A percentile compares a stretch with the other conserved stretches of the same genome.
Evolutionary conservation across 208 protist species (phyloP).

Genomic region (Angomonas deanei): DNA sequence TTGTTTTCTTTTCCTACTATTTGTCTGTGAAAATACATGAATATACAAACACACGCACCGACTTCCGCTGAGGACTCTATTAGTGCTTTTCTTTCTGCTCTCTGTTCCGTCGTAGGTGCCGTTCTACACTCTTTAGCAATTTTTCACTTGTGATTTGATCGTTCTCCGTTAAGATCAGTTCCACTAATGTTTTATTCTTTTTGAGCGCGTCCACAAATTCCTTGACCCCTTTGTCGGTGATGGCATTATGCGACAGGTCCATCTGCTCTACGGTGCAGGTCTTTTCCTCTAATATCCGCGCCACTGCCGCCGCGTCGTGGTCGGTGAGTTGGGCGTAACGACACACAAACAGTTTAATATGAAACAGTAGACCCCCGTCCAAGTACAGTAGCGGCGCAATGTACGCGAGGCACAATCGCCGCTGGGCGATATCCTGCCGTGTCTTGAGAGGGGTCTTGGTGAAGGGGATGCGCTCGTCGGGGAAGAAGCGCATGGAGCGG

Average conservation of each 20-base stretch:
- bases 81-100: too few relatives aligned
- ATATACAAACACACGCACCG: too few relatives aligned
- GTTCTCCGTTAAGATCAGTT: constrained; percentile 33
- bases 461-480: constrained; percentile 21
- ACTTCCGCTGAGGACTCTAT: too few relatives aligned
- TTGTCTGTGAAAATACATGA: too few relatives aligned
- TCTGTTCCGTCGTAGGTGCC: constrained; percentile 30
- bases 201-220: constrained; percentile 39
- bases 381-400: constrained; percentile 48
- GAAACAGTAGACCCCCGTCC: constrained; percentile 21
- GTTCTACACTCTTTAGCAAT: constrained; percentile 13
- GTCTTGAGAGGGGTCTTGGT: constrained; percentile 7
- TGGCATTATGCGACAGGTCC: constrained; percentile 27
- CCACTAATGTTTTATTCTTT: constrained; percentile 27
- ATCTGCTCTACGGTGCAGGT: constrained; percentile 28
- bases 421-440: constrained; percentile 14
- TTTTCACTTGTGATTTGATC: constrained; percentile 4
- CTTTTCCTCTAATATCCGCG: constrained; percentile 29
- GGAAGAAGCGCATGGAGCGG: constrained; percentile 29
- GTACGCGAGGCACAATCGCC: constrained; percentile 38
- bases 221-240: constrained; percentile 45
- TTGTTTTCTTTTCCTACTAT: too few relatives aligned
- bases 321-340: constrained; percentile 40
- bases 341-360: constrained; percentile 27
- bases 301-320: constrained; percentile 46